Conservation (phyloP, 495 filamentous ascomycete genomes). For the Neurospora hispaniola region DNA sequence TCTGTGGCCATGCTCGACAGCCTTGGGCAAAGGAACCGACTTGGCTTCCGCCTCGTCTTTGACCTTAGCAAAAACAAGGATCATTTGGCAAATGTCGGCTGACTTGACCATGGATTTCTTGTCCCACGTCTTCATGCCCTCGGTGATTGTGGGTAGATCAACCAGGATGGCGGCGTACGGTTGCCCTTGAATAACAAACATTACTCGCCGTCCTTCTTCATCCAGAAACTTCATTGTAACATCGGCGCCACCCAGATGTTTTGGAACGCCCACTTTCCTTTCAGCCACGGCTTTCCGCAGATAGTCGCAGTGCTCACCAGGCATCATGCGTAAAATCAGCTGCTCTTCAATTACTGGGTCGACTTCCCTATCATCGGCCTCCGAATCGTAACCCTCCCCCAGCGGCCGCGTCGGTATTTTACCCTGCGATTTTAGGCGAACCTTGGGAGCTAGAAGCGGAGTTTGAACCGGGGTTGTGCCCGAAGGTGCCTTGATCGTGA, state of each 20-base stretch:
- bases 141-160: slow-evolving; percentile 83
- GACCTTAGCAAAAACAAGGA: slow-evolving; percentile 66
- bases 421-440: slow-evolving; percentile 25
- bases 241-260: slow-evolving; percentile 51
- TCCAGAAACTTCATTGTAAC: slow-evolving; percentile 72
- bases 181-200: slow-evolving; percentile 56
- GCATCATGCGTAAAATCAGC: slow-evolving; percentile 79
- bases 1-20: slow-evolving; percentile 54
- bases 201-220: slow-evolving; percentile 59
- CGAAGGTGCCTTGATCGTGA: slow-evolving; percentile 20
- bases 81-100: slow-evolving; percentile 91
- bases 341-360: slow-evolving; percentile 84
- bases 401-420: slow-evolving; percentile 52
- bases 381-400: slow-evolving; percentile 94
- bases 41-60: slow-evolving; percentile 64
- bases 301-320: slow-evolving; percentile 75
- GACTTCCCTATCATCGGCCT: slow-evolving; percentile 77
- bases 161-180: slow-evolving; percentile 74
- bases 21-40: slow-evolving; percentile 49
- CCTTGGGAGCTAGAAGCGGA: slow-evolving; percentile 14
- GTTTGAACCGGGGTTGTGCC: slow-evolving; percentile 1
- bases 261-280: slow-evolving; percentile 55
- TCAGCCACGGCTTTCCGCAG: slow-evolving; percentile 61
- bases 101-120: slow-evolving; percentile 85
- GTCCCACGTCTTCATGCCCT: slow-evolving; percentile 96